Percentiles rank a stretch among this genome's conserved stretches.
Evolutionary conservation across 139 green algal genomes (phyloP).

Genomic region (Chlamydomonas asymmetrica): DNA sequence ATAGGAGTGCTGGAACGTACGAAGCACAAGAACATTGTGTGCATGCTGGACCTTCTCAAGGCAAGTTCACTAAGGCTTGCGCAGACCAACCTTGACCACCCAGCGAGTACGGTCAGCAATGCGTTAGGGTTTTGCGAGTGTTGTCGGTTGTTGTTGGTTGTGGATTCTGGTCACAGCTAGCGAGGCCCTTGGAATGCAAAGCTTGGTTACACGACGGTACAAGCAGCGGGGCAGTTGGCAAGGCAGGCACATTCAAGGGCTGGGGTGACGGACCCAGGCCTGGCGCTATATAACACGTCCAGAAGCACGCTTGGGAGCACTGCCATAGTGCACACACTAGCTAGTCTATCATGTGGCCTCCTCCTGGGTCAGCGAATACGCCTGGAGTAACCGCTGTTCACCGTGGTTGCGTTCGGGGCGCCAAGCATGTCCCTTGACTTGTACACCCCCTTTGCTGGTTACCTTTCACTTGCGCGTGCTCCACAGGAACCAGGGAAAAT

Average conservation of each 20-base stretch:
- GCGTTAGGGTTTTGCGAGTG: background rate
- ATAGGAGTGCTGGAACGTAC: slow-evolving; percentile 82
- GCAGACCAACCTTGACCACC: background rate
- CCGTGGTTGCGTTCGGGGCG: background rate
- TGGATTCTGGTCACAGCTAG: background rate
- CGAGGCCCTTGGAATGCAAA: too few relatives aligned
- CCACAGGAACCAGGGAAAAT: slow-evolving; percentile 60
- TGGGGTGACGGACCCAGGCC: too few relatives aligned
- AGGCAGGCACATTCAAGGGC: too few relatives aligned
- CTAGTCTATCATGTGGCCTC: background rate
- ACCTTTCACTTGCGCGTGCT: too few relatives aligned
- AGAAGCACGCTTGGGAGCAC: too few relatives aligned
- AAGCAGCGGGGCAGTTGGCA: too few relatives aligned
- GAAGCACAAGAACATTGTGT: slow-evolving; percentile 88
- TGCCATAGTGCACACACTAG: background rate
- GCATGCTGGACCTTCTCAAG: slow-evolving; percentile 86
- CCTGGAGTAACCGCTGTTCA: background rate
- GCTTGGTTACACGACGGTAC: too few relatives aligned
- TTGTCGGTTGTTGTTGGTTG: background rate
- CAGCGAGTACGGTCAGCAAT: background rate
- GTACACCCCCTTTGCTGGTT: too few relatives aligned
- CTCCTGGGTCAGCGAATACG: background rate
- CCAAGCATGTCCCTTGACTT: too few relatives aligned
- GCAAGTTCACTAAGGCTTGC: background rate
- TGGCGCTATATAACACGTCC: too few relatives aligned